Evolutionary conservation across 768 basidiomycete genomes (phyloP), one percentile per base, ranked within the genome.

Genomic region (Amanita rimosa): DNA sequence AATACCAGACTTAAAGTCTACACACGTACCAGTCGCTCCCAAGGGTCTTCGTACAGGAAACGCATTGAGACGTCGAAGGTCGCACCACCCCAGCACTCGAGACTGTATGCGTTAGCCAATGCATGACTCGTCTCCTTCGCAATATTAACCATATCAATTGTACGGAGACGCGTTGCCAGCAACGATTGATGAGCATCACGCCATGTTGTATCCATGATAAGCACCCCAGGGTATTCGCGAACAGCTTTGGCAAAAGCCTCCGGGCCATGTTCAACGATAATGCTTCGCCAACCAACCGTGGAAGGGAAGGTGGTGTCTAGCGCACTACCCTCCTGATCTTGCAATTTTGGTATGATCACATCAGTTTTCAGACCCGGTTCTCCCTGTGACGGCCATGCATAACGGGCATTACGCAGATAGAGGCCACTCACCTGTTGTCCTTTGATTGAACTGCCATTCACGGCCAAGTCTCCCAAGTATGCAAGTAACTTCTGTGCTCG

Each of bases 171-270:
- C 24, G 96, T 99, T 40, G 96, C 96, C 49, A 99, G 81, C 31
- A 99, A 76, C 24, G 93, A 96, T 66, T 99, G 96, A 65, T 99
- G 96, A 19, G 96, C 96, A 60, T 99, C 96, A 64, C 96, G 88
- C 95, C 96, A 97, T 1, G 95, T 98, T 24, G 95, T 98, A 67
- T 99, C 90, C 91, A 93, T 92, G 67, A 96, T 94, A 53, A 98
- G 76, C 48, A 81, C 83, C 49, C 96, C 96, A 46, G 90, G 89
- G 67, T 99, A 98, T 54, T 84, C 86, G 57, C 96, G 85, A 49
- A 98, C 91, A 35, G 96, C 96, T 69, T 93, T 96, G 44, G 96
- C 96, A 61, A 99, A 99, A 1, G 89, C 96, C 65, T 93, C 96
- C 9, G 96, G 96, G 19, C 96, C 96, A 52, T 96, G 76, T 65